Evolutionary conservation across 495 filamentous ascomycete species (phyloP), one percentile per base, ranked within the genome.

Genomic region (Lindgomyces ingoldianus): DNA sequence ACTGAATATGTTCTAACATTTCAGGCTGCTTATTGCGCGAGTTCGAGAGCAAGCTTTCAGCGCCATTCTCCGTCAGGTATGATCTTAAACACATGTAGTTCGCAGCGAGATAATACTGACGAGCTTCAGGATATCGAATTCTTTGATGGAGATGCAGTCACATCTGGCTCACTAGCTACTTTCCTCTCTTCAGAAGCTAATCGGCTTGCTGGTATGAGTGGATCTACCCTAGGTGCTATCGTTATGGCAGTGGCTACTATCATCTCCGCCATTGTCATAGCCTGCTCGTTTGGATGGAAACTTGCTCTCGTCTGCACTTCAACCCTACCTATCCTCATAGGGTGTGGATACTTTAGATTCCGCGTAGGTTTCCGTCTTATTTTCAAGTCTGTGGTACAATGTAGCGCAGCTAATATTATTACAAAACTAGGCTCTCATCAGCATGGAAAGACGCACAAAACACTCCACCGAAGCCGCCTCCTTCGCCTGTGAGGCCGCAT

Each of bases 401-500:
- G n/a, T n/a, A n/a, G n/a, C n/a, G n/a, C n/a, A n/a, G n/a, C n/a
- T n/a, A n/a, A n/a, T n/a, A n/a, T n/a, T n/a, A n/a, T n/a, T n/a
- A n/a, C 25, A 8, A 18, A 4, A 8, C 12, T 22, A 57, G 53
- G 85, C 96, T 81, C 83, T 96, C 21, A 83, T 87, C 9, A 81
- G 82, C 30, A 91, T 95, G 74, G 88, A 94, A 70, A 73, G 75
- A 8, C 84, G 87, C 29, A 82, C 86, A 0, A 89, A 92, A 78
- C 74, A 78, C 21, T 87, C 88, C 0, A 93, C 94, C 59, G 82
- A 89, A 70, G 89, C 87, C 51, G 91, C 91, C 21, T 86, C 84
- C 69, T 96, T 89, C 69, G 93, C 93, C 22, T 96, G 93, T 62
- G 93, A 98, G 72, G 91, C 91, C 29, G 93, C 92, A 39, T 87